These are phyloP conservation scores for Nothophytophthora sp. DNA, from an alignment of 352 stramenopile genomes.

Conservation along the genomic window DNA sequence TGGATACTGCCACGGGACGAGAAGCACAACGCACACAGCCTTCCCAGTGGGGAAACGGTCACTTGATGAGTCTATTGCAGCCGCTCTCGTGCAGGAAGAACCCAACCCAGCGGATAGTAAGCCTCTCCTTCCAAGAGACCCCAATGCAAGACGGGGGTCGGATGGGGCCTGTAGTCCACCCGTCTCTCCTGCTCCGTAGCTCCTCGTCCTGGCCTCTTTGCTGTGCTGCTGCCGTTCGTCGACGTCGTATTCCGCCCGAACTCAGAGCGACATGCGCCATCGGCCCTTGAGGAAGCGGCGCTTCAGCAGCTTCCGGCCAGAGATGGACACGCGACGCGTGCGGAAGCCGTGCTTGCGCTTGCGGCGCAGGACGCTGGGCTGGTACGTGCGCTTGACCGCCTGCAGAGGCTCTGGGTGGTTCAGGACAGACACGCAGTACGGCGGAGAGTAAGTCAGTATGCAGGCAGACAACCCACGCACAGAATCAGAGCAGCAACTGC, in stretches of 20 bases:
- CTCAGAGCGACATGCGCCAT: slow-evolving; percentile 85
- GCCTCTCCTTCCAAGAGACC: no score
- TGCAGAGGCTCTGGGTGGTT: slow-evolving; percentile 54
- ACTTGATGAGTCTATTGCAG: slow-evolving; percentile 30
- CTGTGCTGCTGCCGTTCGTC: slow-evolving; percentile 16
- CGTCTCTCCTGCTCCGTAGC: slow-evolving; percentile 4
- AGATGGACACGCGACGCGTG: slow-evolving; percentile 70
- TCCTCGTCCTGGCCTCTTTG: slow-evolving; percentile 6
- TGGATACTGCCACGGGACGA: background rate
- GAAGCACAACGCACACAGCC: background rate
- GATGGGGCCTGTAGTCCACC: slow-evolving; percentile 1
- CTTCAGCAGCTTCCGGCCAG: slow-evolving; percentile 78
- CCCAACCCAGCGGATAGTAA: no score
- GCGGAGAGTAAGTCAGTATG: no score
- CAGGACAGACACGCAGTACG: no score
- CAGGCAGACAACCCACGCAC: no score
- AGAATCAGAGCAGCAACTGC: background rate
- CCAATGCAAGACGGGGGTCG: slow-evolving; percentile 1
- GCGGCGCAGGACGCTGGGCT: slow-evolving; percentile 82
- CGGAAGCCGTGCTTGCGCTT: slow-evolving; percentile 90
- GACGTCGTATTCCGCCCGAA: background rate
- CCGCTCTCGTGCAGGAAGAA: slow-evolving; percentile 15
- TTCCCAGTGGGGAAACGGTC: slow-evolving; percentile 17
- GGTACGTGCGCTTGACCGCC: slow-evolving; percentile 86
- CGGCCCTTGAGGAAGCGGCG: slow-evolving; percentile 81